Conservation (phyloP, 257 asterid genomes). For the Solanum rostratum region DNA sequence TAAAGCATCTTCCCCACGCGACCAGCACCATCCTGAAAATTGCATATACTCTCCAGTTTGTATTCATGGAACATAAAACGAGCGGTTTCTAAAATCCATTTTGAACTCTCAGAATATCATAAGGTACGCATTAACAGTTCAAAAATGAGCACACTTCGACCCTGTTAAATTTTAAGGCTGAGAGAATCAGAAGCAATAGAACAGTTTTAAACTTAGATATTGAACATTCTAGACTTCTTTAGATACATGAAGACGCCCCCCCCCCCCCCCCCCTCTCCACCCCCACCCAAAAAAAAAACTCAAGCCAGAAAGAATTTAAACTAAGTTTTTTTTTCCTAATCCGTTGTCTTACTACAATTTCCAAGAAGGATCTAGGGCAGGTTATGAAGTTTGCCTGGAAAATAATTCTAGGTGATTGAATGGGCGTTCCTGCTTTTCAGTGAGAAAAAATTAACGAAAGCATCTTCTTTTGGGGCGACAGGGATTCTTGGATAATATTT, state of each 20-base stretch:
- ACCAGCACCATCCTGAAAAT: slow-evolving; percentile 91
- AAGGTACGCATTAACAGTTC: neutral
- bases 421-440: neutral
- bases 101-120: neutral
- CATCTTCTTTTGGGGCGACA: neutral
- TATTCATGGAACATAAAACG: neutral
- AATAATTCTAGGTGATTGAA: neutral
- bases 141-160: neutral
- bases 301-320: neutral
- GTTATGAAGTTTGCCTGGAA: neutral
- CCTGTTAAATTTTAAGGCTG: neutral
- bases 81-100: neutral
- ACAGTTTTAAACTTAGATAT: neutral
- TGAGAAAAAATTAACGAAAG: neutral
- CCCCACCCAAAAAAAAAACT: too few species aligned
- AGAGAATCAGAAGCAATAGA: neutral
- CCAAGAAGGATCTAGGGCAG: neutral
- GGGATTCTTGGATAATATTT: neutral
- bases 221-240: neutral
- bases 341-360: neutral
- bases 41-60: slow-evolving; percentile 1
- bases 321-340: neutral
- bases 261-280: neutral
- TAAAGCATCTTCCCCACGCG: slow-evolving; percentile 96
- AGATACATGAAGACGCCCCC: neutral